A percentile compares a stretch with the other conserved stretches of the same genome.
Evolutionary conservation across 2,329 filamentous ascomycete genomes (phyloP).

Genomic region (Dothideomycetes sp.): DNA sequence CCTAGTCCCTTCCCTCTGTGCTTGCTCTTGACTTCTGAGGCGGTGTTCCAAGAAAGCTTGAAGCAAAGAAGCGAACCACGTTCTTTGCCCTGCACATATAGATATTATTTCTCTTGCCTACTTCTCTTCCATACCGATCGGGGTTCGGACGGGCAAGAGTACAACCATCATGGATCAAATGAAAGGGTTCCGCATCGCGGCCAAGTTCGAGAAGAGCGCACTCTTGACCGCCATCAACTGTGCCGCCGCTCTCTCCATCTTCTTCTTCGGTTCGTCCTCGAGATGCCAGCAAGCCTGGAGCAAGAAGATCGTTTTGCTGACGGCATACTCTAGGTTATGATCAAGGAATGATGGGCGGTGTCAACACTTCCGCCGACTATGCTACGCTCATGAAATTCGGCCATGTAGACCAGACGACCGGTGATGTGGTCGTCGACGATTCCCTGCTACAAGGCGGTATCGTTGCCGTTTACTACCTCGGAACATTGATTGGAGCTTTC

Average conservation of each 20-base stretch:
- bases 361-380: constrained; percentile 58
- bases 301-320: background rate
- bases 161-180: constrained; percentile 19
- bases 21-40: too few species aligned
- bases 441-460: constrained; percentile 56
- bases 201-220: constrained; percentile 43
- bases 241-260: constrained; percentile 55
- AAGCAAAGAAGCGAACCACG: too few species aligned
- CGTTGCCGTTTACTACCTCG: constrained; percentile 50
- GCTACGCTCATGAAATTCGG: constrained; percentile 57
- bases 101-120: too few species aligned
- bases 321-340: constrained; percentile 35
- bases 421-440: constrained; percentile 48
- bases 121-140: too few species aligned
- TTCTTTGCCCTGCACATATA: too few species aligned
- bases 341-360: constrained; percentile 51
- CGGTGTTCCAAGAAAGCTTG: too few species aligned
- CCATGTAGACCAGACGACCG: constrained; percentile 37
- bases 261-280: constrained; percentile 49
- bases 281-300: background rate
- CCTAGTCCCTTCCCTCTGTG: too few species aligned
- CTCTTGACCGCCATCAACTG: constrained; percentile 55
- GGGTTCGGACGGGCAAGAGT: too few species aligned
- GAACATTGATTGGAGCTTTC: constrained; percentile 54
- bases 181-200: constrained; percentile 20